These are phyloP conservation scores for Boletellus sp. DNA, from an alignment of 768 basidiomycete species.

Conservation along the genomic window DNA sequence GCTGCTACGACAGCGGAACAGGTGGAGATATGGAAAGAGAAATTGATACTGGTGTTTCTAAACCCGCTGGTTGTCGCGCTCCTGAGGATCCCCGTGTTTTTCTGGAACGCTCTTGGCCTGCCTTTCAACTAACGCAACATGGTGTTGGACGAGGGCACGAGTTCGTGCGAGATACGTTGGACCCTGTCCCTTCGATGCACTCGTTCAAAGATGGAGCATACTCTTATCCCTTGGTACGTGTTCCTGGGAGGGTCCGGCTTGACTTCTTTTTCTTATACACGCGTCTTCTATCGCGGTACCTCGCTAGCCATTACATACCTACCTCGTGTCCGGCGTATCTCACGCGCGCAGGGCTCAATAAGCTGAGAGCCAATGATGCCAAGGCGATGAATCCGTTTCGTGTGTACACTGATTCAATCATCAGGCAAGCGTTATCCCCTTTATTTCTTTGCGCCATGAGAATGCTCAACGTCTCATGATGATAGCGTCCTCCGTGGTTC, in stretches of 20 bases:
- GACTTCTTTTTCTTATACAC: conserved; percentile 2
- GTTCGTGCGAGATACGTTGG: conserved; percentile 49
- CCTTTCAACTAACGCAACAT: conserved; percentile 65
- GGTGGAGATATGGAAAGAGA: conserved; percentile 55
- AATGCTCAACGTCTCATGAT: too few relatives aligned
- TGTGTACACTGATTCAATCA: conserved; percentile 68
- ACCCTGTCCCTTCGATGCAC: conserved; percentile 44
- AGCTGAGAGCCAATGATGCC: too few relatives aligned
- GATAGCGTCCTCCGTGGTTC: conserved; percentile 44
- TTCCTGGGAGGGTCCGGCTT: too few relatives aligned
- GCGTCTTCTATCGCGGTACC: too few relatives aligned
- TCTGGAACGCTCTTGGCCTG: conserved; percentile 79
- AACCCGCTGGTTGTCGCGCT: conserved; percentile 51
- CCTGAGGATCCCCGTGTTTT: conserved; percentile 45
- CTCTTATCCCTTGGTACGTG: conserved; percentile 57
- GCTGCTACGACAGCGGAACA: conserved; percentile 56
- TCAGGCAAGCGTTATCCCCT: conserved; percentile 43
- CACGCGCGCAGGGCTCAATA: too few relatives aligned
- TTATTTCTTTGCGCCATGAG: too few relatives aligned
- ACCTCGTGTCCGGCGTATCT: conserved; percentile 60
- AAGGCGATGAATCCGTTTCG: conserved; percentile 56
- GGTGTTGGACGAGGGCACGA: conserved; percentile 55
- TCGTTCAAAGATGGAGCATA: conserved; percentile 62
- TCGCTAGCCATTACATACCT: conserved; percentile 56
- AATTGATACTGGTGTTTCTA: conserved; percentile 58